These are phyloP conservation scores for Turnera subulata DNA, from an alignment of 345 rosid genomes.

Conservation along the genomic window DNA sequence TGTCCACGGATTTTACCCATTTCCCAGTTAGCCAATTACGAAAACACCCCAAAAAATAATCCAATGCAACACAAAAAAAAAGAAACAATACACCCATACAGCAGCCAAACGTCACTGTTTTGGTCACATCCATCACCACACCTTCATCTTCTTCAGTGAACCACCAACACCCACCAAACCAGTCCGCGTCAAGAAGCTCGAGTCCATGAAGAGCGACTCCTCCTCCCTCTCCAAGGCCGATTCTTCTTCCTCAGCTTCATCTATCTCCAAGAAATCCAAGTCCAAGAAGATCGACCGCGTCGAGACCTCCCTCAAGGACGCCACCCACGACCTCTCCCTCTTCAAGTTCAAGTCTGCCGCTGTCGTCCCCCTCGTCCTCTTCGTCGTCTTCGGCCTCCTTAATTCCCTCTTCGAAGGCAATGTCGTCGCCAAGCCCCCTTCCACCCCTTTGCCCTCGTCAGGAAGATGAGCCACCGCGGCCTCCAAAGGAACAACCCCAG, in stretches of 20 bases:
- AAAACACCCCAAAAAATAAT: too few species aligned
- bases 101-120: too few species aligned
- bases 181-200: constrained; percentile 93
- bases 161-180: too few species aligned
- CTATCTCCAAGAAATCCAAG: constrained; percentile 64
- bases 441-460: constrained; percentile 64
- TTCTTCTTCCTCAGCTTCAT: constrained; percentile 23
- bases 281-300: constrained; percentile 97
- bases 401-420: constrained; percentile 94
- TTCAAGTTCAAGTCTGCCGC: constrained; percentile 99
- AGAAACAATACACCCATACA: too few species aligned
- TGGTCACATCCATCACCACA: too few species aligned
- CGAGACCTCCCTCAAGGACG: constrained; percentile 84
- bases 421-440: constrained; percentile 89
- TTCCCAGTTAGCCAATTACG: too few species aligned
- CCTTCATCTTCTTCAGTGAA: too few species aligned
- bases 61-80: too few species aligned
- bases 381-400: constrained; percentile 82
- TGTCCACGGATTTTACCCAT: too few species aligned
- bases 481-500: constrained; percentile 73
- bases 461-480: constrained; percentile 95
- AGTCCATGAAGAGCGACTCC: constrained; percentile 76
- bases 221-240: too few species aligned
- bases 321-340: constrained; percentile 87
- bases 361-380: constrained; percentile 84